Evolutionary conservation across 495 filamentous ascomycete species (phyloP).

Genomic region (Sabuloglossum arenarium): DNA sequence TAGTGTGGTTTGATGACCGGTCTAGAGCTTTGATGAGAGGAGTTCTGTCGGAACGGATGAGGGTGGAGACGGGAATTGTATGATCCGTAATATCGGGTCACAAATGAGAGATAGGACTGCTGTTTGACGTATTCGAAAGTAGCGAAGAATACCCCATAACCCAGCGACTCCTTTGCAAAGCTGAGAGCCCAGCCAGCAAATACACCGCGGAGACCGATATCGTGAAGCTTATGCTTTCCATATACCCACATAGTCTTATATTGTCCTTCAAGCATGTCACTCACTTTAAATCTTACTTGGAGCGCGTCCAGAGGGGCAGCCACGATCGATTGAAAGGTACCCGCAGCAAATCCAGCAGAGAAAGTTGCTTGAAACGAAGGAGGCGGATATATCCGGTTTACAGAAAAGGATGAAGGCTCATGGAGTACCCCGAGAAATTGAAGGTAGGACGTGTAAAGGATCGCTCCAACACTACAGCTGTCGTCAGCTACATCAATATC

Average conservation of each 20-base stretch:
- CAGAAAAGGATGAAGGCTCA: slow-evolving; percentile 43
- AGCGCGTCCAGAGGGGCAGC: slow-evolving; percentile 82
- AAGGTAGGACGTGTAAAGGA: slow-evolving; percentile 76
- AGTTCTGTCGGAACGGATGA: neutral
- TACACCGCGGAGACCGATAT: slow-evolving; percentile 62
- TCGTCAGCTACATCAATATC: neutral
- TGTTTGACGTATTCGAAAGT: slow-evolving; percentile 76
- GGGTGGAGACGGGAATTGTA: neutral
- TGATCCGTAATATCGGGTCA: slow-evolving; percentile 45
- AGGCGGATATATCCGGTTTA: slow-evolving; percentile 56
- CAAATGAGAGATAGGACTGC: slow-evolving; percentile 63
- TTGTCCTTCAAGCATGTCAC: slow-evolving; percentile 42
- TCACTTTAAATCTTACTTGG: slow-evolving; percentile 54
- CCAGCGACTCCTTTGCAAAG: slow-evolving; percentile 62
- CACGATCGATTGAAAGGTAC: slow-evolving; percentile 54
- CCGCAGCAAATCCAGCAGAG: slow-evolving; percentile 55
- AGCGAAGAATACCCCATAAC: slow-evolving; percentile 67
- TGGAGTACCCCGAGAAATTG: slow-evolving; percentile 55
- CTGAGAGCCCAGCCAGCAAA: slow-evolving; percentile 68
- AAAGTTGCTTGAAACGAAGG: slow-evolving; percentile 45
- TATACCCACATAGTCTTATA: slow-evolving; percentile 75
- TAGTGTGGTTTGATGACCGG: slow-evolving; percentile 64
- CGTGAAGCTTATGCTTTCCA: slow-evolving; percentile 43
- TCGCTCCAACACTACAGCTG: slow-evolving; percentile 43
- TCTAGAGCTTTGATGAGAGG: slow-evolving; percentile 16